Conservation (phyloP, 2,329 filamentous ascomycete genomes). For the Fusarium nanum region DNA sequence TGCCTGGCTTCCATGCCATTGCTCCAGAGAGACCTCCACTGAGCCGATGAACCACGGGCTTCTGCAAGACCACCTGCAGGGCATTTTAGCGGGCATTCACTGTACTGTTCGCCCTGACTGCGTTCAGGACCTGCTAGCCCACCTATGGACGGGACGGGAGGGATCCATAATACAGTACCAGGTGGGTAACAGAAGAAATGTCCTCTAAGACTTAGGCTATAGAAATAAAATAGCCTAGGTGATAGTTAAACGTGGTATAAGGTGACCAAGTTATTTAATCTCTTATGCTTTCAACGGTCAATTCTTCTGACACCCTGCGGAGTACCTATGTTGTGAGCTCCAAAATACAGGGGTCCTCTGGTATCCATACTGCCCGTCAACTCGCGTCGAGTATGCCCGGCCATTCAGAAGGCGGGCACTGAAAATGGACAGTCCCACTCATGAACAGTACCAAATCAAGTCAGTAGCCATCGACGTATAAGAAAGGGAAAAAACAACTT, state of each 20-base stretch:
- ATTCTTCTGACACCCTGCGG: no score
- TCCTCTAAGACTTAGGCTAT: no score
- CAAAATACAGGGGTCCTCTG: conserved; percentile 23
- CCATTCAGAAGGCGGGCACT: not conserved
- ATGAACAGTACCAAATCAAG: not conserved
- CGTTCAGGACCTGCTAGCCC: conserved; percentile 1
- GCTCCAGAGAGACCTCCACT: conserved; percentile 2
- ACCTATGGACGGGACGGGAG: no score
- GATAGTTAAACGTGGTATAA: no score
- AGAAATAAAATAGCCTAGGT: no score
- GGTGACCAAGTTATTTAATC: no score
- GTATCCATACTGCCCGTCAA: not conserved
- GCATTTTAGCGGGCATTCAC: conserved; percentile 12
- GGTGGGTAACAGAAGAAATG: no score
- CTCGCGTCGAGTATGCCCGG: not conserved
- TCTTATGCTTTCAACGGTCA: no score
- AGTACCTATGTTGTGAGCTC: not conserved
- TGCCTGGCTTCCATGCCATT: conserved; percentile 15
- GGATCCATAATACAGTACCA: no score
- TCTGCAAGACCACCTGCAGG: conserved; percentile 20
- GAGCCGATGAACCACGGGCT: conserved; percentile 14
- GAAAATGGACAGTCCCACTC: conserved; percentile 10
- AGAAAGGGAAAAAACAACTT: not conserved
- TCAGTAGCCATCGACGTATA: not conserved
- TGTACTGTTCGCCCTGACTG: not conserved